A percentile compares a stretch with the other conserved stretches of the same genome.
phyloP scores from a whole-genome alignment of 371 early-diverging fungal species.

The Blakeslea trispora region DNA sequence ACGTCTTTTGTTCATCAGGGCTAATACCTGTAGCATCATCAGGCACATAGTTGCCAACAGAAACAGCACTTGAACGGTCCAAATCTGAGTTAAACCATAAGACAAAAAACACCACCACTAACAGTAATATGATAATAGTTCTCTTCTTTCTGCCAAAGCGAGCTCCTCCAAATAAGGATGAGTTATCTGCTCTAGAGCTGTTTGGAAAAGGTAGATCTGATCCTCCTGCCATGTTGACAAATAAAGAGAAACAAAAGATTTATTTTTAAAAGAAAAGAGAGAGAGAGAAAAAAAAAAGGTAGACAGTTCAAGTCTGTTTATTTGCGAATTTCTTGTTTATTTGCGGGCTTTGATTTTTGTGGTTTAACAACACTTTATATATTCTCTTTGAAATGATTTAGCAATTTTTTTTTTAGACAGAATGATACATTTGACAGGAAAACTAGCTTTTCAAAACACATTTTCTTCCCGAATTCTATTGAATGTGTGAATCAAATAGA shows the following conservation, averaged over 20 bases:
- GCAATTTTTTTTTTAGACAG: too few species aligned
- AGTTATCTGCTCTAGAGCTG: slow-evolving; percentile 10
- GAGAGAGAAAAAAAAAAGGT: background rate
- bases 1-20: slow-evolving; percentile 4
- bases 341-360: background rate
- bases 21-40: slow-evolving; percentile 6
- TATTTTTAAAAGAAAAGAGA: slow-evolving; percentile 5
- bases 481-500: too few species aligned
- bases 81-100: slow-evolving; percentile 29
- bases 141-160: slow-evolving; percentile 22
- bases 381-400: too few species aligned
- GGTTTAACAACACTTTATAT: background rate
- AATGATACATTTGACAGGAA: too few species aligned
- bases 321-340: too few species aligned
- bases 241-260: too few species aligned
- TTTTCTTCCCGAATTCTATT: too few species aligned
- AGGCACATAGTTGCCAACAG: background rate
- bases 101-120: slow-evolving; percentile 17
- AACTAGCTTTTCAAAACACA: too few species aligned
- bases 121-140: slow-evolving; percentile 14
- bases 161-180: slow-evolving; percentile 13
- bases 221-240: slow-evolving; percentile 4
- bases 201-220: slow-evolving; percentile 30
- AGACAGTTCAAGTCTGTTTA: background rate
- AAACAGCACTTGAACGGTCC: slow-evolving; percentile 1